Conservation (phyloP, 108 stramenopile species). For the Phaeodactylum tricornutum region DNA sequence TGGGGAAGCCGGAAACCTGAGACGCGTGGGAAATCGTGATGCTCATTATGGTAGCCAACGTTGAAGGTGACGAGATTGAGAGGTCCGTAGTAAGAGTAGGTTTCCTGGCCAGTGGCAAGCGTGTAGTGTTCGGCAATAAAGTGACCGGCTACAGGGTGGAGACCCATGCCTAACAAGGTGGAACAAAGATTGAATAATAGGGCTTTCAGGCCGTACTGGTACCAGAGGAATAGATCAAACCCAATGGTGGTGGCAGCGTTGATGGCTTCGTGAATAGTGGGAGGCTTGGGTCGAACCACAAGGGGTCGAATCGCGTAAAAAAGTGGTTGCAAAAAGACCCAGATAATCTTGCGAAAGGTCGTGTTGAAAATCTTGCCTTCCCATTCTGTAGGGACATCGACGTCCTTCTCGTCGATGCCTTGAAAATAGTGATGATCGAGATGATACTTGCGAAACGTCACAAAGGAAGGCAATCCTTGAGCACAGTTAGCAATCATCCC, state of each 20-base stretch:
- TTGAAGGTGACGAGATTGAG: slow-evolving; percentile 89
- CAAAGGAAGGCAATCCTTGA: slow-evolving; percentile 72
- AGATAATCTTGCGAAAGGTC: slow-evolving; percentile 67
- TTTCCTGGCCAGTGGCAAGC: slow-evolving; percentile 76
- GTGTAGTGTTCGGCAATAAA: slow-evolving; percentile 94
- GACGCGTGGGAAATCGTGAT: slow-evolving; percentile 91
- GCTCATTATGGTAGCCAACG: slow-evolving; percentile 96
- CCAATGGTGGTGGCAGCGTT: slow-evolving; percentile 43
- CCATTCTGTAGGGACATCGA: slow-evolving; percentile 74
- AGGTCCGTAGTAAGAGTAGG: slow-evolving; percentile 85
- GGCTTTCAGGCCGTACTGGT: slow-evolving; percentile 49
- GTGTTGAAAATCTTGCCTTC: slow-evolving; percentile 72
- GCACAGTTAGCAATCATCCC: slow-evolving; percentile 85
- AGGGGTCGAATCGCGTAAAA: slow-evolving; percentile 88
- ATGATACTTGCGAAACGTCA: slow-evolving; percentile 91
- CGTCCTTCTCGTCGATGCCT: slow-evolving; percentile 78
- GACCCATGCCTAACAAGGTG: slow-evolving; percentile 75
- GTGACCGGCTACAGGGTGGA: slow-evolving; percentile 95
- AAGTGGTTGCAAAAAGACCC: slow-evolving; percentile 66
- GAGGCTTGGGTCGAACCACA: slow-evolving; percentile 66
- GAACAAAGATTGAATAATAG: slow-evolving; percentile 67
- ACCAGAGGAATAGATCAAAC: slow-evolving; percentile 51
- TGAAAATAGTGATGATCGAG: slow-evolving; percentile 89
- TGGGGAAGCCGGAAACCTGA: slow-evolving; percentile 68
- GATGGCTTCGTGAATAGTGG: slow-evolving; percentile 38